A percentile compares a stretch with the other conserved stretches of the same genome.
phyloP scores from a whole-genome alignment of 176 grass and related monocot genomes.

The Aegilops bicornis region DNA sequence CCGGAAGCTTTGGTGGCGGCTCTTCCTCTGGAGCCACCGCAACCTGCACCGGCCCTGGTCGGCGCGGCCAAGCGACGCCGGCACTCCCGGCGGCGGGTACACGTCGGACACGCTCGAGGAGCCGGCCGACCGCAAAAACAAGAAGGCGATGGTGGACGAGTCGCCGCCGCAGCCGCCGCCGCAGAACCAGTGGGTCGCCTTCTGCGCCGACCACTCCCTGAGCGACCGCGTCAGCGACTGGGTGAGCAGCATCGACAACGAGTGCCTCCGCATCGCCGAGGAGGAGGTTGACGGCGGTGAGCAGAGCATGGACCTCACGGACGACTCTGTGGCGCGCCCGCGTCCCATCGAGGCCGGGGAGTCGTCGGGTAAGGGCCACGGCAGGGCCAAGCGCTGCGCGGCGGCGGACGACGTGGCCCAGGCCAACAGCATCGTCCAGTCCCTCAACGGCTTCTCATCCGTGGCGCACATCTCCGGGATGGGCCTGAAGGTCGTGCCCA shows the following conservation, averaged over 20 bases:
- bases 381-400: conserved; percentile 26
- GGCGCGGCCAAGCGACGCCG: conserved; percentile 3
- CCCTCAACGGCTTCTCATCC: conserved; percentile 69
- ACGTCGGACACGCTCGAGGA: conserved; percentile 78
- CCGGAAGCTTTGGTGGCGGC: conserved; percentile 95
- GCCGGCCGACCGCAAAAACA: conserved; percentile 48
- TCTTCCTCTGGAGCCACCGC: conserved; percentile 98
- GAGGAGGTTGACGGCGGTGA: conserved; percentile 1
- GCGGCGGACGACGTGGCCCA: conserved; percentile 66
- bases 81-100: conserved; percentile 55
- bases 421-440: conserved; percentile 83
- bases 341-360: conserved; percentile 49
- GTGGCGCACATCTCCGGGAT: conserved; percentile 92
- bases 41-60: conserved; percentile 58
- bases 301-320: background rate
- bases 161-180: conserved; percentile 17
- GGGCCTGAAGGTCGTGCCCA: conserved; percentile 79
- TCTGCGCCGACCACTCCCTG: conserved; percentile 65
- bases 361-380: conserved; percentile 38
- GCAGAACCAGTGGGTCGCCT: conserved; percentile 90
- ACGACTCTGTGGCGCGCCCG: background rate
- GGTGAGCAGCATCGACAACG: conserved; percentile 73
- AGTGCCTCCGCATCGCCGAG: conserved; percentile 30
- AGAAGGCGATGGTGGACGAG: conserved; percentile 45
- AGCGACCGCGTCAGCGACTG: conserved; percentile 75